phyloP scores from a whole-genome alignment of 1,139 yeast species.

The Yamadazyma sp. region DNA sequence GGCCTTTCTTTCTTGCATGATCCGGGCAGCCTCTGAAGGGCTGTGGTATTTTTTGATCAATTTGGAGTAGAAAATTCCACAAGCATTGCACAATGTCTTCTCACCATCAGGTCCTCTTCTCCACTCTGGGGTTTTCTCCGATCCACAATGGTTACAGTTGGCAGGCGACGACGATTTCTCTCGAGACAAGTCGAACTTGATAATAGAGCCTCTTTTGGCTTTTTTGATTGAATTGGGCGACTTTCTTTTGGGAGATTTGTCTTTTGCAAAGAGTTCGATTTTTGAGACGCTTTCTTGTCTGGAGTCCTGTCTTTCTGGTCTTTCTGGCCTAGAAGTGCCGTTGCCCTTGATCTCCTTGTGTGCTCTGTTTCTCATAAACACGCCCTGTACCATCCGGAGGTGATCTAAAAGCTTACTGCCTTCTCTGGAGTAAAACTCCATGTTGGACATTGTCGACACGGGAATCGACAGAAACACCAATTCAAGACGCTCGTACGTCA shows the following conservation, averaged over 20 bases:
- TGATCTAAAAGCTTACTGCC: slow-evolving; percentile 4
- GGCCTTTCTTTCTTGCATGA: slow-evolving; percentile 26
- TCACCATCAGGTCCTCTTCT: slow-evolving; percentile 46
- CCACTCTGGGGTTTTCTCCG: slow-evolving; percentile 46
- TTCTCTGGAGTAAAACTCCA: slow-evolving; percentile 10
- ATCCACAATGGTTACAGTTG: slow-evolving; percentile 29
- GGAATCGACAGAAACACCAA: slow-evolving; percentile 8
- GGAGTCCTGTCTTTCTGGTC: too few species aligned
- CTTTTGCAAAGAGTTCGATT: too few species aligned
- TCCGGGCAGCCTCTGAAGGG: slow-evolving; percentile 26
- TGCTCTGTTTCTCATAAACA: neutral
- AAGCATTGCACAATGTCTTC: slow-evolving; percentile 46
- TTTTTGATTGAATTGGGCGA: too few species aligned
- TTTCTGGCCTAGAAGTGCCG: too few species aligned
- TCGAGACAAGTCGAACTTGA: slow-evolving; percentile 4
- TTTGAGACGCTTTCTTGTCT: too few species aligned
- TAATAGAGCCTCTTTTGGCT: slow-evolving; percentile 2
- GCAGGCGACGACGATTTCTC: slow-evolving; percentile 3
- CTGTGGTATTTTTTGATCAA: slow-evolving; percentile 23
- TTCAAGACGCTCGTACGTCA: neutral
- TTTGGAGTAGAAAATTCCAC: slow-evolving; percentile 44
- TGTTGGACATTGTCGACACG: slow-evolving; percentile 5
- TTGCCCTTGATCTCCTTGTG: neutral
- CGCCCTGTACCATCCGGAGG: slow-evolving; percentile 7
- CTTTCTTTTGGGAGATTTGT: neutral